phyloP scores from a whole-genome alignment of 2,329 filamentous ascomycete genomes.

The Akanthomyces muscarius region DNA sequence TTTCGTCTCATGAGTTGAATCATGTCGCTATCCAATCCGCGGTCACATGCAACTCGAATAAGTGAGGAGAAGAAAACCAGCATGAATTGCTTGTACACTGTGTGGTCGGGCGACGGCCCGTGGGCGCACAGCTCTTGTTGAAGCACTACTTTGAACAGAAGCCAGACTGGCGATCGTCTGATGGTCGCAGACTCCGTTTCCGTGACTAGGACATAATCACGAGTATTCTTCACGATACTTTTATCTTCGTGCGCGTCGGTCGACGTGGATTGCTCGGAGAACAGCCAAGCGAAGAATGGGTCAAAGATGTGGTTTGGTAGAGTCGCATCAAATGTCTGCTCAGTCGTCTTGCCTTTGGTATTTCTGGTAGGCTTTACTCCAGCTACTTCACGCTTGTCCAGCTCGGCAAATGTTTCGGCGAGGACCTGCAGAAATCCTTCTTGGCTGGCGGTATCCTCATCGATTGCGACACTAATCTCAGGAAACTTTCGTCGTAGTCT shows the following conservation, averaged over 20 bases:
- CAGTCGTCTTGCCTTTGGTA: not conserved
- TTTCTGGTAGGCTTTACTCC: not conserved
- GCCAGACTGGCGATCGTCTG: slow-evolving; percentile 47
- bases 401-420: not conserved
- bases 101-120: not conserved
- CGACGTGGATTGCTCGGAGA: not conserved
- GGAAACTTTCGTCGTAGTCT: slow-evolving; percentile 7
- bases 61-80: slow-evolving; percentile 39
- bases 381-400: not conserved
- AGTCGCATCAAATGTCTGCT: not conserved
- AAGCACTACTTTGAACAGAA: slow-evolving; percentile 47
- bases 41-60: slow-evolving; percentile 25
- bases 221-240: slow-evolving; percentile 8
- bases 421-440: not conserved
- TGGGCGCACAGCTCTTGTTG: slow-evolving; percentile 30
- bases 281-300: not conserved
- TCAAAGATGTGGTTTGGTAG: not conserved
- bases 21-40: slow-evolving; percentile 24
- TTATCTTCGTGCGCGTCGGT: not conserved
- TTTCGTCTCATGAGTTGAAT: slow-evolving; percentile 42
- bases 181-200: not conserved
- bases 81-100: slow-evolving; percentile 50
- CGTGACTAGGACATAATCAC: slow-evolving; percentile 1
- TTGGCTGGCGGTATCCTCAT: not conserved
- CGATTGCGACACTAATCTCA: not conserved